Evolutionary conservation across 495 filamentous ascomycete genomes (phyloP), one percentile per base, ranked within the genome.

Genomic region (Extremus antarcticus): DNA sequence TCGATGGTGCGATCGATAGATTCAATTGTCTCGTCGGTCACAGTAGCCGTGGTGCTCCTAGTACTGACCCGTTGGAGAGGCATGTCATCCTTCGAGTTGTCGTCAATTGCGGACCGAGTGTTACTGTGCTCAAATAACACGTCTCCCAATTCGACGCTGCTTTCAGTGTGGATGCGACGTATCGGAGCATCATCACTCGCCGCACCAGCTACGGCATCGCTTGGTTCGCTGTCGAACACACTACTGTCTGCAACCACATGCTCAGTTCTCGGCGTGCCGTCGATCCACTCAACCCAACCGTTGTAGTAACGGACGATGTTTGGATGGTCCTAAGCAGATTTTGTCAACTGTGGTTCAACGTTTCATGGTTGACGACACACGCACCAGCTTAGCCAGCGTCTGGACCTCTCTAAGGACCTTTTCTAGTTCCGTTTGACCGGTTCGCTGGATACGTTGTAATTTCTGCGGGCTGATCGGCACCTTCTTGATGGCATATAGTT

Each of bases 401-500:
- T 64, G 59, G 2, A 73, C 40, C 54, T 76, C 73, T 35, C 56
- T 29, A 3, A 75, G 59, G 23, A 74, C 41, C 20, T 53, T 53
- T 10, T 69, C 65, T 45, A 71, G 55, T 43, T 71, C 68, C 11
- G 55, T 9, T 13, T 61, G 43, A 13, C 65, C 63, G 9, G 55
- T 15, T 13, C 58, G 46, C 29, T 66, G 52, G 21, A 70, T 66
- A 20, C 53, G 61, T 29, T 60, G 56, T 3, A 68, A 16, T 1
- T 60, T 56, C 16, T 50, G 43, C 2, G 50, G 17, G 21, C 59
- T 62, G 7, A 76, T 53, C 10, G 62, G 59, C 29, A 76, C 68
- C 40, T 70, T 66, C 53, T 76, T 76, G 24, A 76, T 61, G 2
- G 73, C 73, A 56, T 76, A 76, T 32, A 64, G 54, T 1, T 52